Evolutionary conservation across 345 rosid genomes (phyloP).

Genomic region (Excoecaria agallocha): DNA sequence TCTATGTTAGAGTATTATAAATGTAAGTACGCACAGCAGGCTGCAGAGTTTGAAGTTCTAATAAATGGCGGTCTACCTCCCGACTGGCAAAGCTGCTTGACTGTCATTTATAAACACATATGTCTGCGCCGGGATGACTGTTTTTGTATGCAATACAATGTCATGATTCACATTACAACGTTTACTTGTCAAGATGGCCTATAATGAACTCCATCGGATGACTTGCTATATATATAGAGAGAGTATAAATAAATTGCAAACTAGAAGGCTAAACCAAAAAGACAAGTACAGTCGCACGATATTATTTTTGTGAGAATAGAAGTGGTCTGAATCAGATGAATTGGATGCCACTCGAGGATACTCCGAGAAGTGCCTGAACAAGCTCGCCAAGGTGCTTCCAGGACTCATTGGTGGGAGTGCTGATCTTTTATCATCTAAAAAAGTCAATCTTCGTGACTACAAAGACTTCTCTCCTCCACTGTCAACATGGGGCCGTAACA

Average conservation of each 20-base stretch:
- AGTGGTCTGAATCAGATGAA: constrained; percentile 24
- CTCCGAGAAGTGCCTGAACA: constrained; percentile 34
- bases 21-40: constrained; percentile 31
- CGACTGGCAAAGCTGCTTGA: constrained; percentile 35
- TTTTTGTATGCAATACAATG: background rate
- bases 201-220: background rate
- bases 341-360: constrained; percentile 35
- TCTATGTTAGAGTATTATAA: constrained; percentile 17
- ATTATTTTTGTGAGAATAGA: constrained; percentile 22
- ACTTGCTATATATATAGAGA: background rate
- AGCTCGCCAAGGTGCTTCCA: constrained; percentile 33
- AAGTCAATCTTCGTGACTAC: constrained; percentile 22
- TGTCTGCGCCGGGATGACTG: background rate
- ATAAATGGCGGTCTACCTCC: constrained; percentile 30
- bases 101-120: constrained; percentile 19
- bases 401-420: constrained; percentile 45
- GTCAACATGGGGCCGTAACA: constrained; percentile 29
- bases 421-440: constrained; percentile 39
- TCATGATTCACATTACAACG: too few species aligned
- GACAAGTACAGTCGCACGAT: background rate
- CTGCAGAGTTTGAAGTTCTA: constrained; percentile 26
- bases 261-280: too few species aligned
- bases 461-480: constrained; percentile 23
- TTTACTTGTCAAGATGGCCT: too few species aligned
- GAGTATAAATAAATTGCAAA: background rate